Conservation (phyloP, 1,139 yeast species). For the Kluyveromyces sp. region DNA sequence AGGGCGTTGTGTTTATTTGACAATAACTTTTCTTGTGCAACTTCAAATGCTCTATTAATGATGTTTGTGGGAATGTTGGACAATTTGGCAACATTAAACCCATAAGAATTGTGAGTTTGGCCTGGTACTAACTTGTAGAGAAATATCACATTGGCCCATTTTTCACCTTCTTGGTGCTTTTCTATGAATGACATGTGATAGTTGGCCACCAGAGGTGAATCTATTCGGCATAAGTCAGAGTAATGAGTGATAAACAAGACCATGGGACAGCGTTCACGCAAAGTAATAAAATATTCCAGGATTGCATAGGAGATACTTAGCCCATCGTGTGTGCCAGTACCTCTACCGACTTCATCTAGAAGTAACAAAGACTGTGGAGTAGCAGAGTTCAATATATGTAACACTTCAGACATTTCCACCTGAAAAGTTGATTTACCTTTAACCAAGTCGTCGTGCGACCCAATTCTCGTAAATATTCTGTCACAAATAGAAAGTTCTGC, state of each 20-base stretch:
- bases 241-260: slow-evolving; percentile 83
- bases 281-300: slow-evolving; percentile 50
- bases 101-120: slow-evolving; percentile 59
- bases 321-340: slow-evolving; percentile 86
- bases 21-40: slow-evolving; percentile 39
- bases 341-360: slow-evolving; percentile 48
- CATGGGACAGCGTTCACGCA: slow-evolving; percentile 40
- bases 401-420: slow-evolving; percentile 43
- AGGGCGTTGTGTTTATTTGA: slow-evolving; percentile 16
- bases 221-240: slow-evolving; percentile 50
- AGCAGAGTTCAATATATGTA: slow-evolving; percentile 34
- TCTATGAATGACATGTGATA: slow-evolving; percentile 73
- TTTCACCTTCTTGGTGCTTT: slow-evolving; percentile 29
- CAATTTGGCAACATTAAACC: slow-evolving; percentile 68
- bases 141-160: slow-evolving; percentile 42
- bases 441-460: slow-evolving; percentile 37
- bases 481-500: slow-evolving; percentile 37
- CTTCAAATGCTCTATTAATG: slow-evolving; percentile 40
- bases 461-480: slow-evolving; percentile 39
- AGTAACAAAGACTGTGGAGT: slow-evolving; percentile 35
- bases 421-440: slow-evolving; percentile 42
- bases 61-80: slow-evolving; percentile 53
- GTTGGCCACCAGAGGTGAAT: slow-evolving; percentile 44
- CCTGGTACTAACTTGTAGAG: slow-evolving; percentile 57
- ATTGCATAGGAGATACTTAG: slow-evolving; percentile 78